Evolutionary conservation across 2,329 filamentous ascomycete genomes (phyloP).

Genomic region (Aspergillus fumigatiaffinis): DNA sequence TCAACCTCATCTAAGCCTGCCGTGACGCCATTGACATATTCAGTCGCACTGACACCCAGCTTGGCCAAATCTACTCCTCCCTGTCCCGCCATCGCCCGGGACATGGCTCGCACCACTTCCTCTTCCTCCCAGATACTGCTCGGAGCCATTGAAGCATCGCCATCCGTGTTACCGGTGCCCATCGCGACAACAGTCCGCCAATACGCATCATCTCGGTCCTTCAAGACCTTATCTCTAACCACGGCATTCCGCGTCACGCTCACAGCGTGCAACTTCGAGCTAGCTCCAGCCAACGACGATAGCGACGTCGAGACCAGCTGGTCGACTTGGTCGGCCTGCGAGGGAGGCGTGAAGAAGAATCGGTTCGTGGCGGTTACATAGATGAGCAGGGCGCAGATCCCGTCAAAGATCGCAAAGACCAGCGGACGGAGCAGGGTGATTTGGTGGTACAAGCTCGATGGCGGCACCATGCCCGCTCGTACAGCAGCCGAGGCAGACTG

Average conservation of each 20-base stretch:
- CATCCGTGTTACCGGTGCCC: constrained; percentile 57
- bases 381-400: constrained; percentile 59
- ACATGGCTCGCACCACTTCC: constrained; percentile 60
- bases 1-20: constrained; percentile 28
- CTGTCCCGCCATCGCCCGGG: constrained; percentile 69
- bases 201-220: constrained; percentile 64
- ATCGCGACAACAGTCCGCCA: constrained; percentile 59
- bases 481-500: constrained; percentile 56
- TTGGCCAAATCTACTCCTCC: constrained; percentile 40
- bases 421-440: constrained; percentile 60
- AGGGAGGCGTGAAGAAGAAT: constrained; percentile 62
- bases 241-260: constrained; percentile 78
- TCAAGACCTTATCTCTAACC: constrained; percentile 67
- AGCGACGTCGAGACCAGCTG: constrained; percentile 44
- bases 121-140: constrained; percentile 66
- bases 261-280: constrained; percentile 66
- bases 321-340: constrained; percentile 64
- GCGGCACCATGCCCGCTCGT: constrained; percentile 60
- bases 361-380: constrained; percentile 78
- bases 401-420: constrained; percentile 63
- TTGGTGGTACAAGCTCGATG: constrained; percentile 29
- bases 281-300: constrained; percentile 54
- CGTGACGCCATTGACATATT: constrained; percentile 43
- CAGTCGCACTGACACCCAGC: constrained; percentile 40
- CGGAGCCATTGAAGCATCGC: constrained; percentile 59